Base-by-base conservation (phyloP, 1,284 basidiomycete species). In the Puccinia novopanici region DNA sequence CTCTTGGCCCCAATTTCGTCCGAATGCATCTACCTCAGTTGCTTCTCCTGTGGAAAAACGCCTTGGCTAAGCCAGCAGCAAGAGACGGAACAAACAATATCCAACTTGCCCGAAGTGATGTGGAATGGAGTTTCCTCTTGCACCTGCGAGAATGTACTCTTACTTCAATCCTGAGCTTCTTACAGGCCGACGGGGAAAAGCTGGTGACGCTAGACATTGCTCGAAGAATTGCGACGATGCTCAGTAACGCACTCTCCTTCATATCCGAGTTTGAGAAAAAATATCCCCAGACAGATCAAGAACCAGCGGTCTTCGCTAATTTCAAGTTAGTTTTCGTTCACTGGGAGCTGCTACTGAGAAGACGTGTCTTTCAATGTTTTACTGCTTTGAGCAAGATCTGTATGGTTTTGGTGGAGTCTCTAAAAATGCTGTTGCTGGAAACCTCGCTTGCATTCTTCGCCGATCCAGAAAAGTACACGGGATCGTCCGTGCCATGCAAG, bases 21-120 rank as follows among this genome's bases (percentile, higher is more conserved):
- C 91, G 93, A 48, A 90, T 93, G 0, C 95, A 98, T 86, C 89
- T 98, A 0, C 92, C 94, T 0, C 95, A 98, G 84, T 88, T 99
- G 9, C 89, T 99, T 37, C 93, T 96, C 0, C 89, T 99, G 1
- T 99, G 97, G 97, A 89, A 96, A 50, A 99, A 99, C 84, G 95
- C 97, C 1, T 88, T 99, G 0, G 94, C 96, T 0, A 98, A 98
- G 86, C 92, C 94, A 0, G 93, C 93, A 0, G 92, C 89, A 83
- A 96, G 96, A 86, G 96, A 98, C 84, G 15, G 34, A 34, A 34
- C 59, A 34, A 63, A 17, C 24, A 63, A 50, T 10, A 55, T 50
- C 40, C 88, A 89, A 0, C 90, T 91, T 34, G 34, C 34, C 22
- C 89, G 94, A 27, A 90, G 90, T 48, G 87, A 90, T 27, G 87